A percentile compares a stretch with the other conserved stretches of the same genome.
These are phyloP conservation scores for Fallopia convolvulus DNA, from an alignment of 148 eudicot genomes.

Conservation along the genomic window DNA sequence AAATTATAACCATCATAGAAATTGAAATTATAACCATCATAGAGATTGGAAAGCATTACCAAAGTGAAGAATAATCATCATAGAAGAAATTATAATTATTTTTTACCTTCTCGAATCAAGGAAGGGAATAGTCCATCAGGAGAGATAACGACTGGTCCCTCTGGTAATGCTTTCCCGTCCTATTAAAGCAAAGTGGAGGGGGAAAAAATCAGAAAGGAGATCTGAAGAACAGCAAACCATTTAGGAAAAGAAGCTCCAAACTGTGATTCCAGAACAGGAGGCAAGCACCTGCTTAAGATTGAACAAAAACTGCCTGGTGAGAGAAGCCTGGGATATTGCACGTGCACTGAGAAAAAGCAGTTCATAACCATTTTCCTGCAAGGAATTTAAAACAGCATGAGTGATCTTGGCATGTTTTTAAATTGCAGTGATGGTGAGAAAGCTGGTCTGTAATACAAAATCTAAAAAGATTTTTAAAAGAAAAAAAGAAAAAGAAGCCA, in stretches of 20 bases:
- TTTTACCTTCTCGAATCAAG: slow-evolving; percentile 50
- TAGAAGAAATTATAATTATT: not conserved
- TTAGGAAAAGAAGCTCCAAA: not conserved
- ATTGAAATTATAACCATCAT: not conserved
- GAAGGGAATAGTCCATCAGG: slow-evolving; percentile 99
- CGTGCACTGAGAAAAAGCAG: slow-evolving; percentile 94
- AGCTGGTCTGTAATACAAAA: not conserved
- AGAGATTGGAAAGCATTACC: too few relatives aligned
- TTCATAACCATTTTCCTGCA: slow-evolving; percentile 97
- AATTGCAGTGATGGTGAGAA: not conserved
- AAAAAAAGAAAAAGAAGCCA: not conserved
- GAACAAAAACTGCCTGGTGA: slow-evolving; percentile 75
- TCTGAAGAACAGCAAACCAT: not conserved
- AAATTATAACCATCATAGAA: not conserved
- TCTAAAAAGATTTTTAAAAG: not conserved
- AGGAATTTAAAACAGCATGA: slow-evolving; percentile 23
- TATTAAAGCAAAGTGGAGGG: slow-evolving; percentile 1
- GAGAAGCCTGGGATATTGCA: slow-evolving; percentile 84
- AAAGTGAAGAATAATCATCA: not conserved
- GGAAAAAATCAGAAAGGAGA: slow-evolving; percentile 10
- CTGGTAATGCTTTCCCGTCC: slow-evolving; percentile 93
- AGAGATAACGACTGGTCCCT: slow-evolving; percentile 90
- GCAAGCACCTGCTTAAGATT: slow-evolving; percentile 77
- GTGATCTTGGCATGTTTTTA: not conserved
- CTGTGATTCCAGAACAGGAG: not conserved